phyloP scores from a whole-genome alignment of 2,329 filamentous ascomycete genomes.

The Trichoderma koningii region DNA sequence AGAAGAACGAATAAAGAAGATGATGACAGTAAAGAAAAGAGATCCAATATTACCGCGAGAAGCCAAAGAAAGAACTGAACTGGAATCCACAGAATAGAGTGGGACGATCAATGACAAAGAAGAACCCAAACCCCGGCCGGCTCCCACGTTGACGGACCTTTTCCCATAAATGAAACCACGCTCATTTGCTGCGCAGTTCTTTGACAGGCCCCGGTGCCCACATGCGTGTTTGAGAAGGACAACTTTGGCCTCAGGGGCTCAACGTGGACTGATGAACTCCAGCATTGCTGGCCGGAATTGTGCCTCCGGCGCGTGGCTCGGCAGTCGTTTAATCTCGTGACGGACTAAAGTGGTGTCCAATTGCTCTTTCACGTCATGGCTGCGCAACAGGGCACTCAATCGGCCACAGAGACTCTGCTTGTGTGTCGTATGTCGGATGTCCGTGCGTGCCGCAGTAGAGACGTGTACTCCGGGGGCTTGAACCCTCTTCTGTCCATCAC shows the following conservation, averaged over 20 bases:
- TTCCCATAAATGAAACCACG: neutral
- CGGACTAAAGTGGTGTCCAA: neutral
- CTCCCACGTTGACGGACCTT: neutral
- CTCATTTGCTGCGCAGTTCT: neutral
- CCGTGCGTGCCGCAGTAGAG: neutral
- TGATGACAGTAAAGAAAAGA: neutral
- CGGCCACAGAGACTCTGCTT: neutral
- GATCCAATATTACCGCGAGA: neutral
- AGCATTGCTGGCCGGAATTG: neutral
- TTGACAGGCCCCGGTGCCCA: neutral
- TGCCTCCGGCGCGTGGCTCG: conserved; percentile 16
- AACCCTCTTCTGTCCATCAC: neutral
- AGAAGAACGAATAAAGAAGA: neutral
- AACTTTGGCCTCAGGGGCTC: conserved; percentile 11
- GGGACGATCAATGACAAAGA: neutral
- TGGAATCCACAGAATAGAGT: too few relatives aligned
- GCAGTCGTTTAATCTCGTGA: conserved; percentile 4
- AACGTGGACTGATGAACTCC: neutral
- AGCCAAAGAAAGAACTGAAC: neutral
- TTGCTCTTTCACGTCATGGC: neutral
- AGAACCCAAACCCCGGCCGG: neutral
- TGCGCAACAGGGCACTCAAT: neutral
- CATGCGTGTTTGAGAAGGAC: conserved; percentile 15
- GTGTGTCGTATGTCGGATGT: too few relatives aligned
- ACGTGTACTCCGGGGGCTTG: neutral